Conservation (phyloP, 2,329 filamentous ascomycete genomes). For the Dichotomopilus funicola region DNA sequence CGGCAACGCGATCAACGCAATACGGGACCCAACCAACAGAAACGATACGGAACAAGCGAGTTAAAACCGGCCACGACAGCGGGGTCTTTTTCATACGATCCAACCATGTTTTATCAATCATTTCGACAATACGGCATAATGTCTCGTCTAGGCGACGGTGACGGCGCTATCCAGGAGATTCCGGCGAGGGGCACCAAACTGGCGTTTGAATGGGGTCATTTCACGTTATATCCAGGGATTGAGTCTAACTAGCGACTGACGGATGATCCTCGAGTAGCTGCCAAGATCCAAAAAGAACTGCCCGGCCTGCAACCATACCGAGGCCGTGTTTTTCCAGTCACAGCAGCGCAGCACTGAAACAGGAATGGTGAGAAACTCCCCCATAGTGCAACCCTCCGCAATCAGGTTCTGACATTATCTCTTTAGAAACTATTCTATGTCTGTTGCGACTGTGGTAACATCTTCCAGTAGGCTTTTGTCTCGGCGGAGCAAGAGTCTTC, state of each 20-base stretch:
- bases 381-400: neutral
- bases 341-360: conserved; percentile 96
- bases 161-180: no score
- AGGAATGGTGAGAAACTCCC: conserved; percentile 71
- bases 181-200: no score
- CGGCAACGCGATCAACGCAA: no score
- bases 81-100: neutral
- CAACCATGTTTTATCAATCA: neutral
- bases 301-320: conserved; percentile 74
- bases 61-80: neutral
- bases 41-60: no score
- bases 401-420: conserved; percentile 21
- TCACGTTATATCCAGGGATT: neutral
- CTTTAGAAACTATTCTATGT: conserved; percentile 83
- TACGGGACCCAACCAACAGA: no score
- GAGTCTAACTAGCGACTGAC: conserved; percentile 33
- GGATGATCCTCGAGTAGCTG: conserved; percentile 54
- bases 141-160: neutral
- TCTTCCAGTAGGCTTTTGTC: conserved; percentile 52
- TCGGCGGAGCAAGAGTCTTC: conserved; percentile 9
- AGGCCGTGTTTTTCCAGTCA: conserved; percentile 98
- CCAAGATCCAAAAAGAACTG: conserved; percentile 83
- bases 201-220: neutral
- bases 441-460: conserved; percentile 87
- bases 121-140: neutral